Evolutionary conservation across 208 protist genomes (phyloP), one percentile per base, ranked within the genome.

Genomic region (Acanthamoeba triangularis): DNA sequence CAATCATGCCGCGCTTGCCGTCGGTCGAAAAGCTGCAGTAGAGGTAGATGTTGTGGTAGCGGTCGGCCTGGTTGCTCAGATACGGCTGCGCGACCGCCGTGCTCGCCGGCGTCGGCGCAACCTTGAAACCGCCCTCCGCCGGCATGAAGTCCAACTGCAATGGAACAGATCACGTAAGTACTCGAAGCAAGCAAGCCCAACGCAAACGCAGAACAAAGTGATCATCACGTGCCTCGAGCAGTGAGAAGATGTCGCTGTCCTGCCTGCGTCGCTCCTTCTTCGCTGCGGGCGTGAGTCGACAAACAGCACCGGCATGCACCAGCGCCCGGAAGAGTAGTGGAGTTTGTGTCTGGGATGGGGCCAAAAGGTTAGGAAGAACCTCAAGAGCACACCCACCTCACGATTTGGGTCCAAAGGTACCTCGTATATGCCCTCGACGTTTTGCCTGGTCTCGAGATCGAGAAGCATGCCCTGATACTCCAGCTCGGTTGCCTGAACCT

Each of bases 11-110:
- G 16, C 91, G 67, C 35, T 93, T 69, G 11, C 72, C 67, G 61
- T 95, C 91, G 30, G 18, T 30, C 28, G 91, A 44, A n/a, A 95
- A 95, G 74, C 91, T 95, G 91, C 59, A 69, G 91, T 95, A 95
- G 49, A 95, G 37, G 69, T 87, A 95, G 35, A 95, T 61, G 14
- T 5, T 87, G 35, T 69, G 67, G 49, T 95, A 95, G 28, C 91
- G 91, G n/a, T 95, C 91, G 7, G 47, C 30, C 33, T 8, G 8
- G 49, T 95, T 95, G 49, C 47, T 52, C 47, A 95, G 52, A 44
- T 95, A 95, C 14, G 63, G n/a, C 61, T 93, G 44, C 30, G 33
- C 23, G 61, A 20, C 61, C 7, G 30, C 18, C 49, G 35, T 25
- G 41, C 28, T 93, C 23, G 67, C 28, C 37, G 47, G 6, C 13